phyloP scores from a whole-genome alignment of 106 monocot genomes.

The Amphibolis antarctica region DNA sequence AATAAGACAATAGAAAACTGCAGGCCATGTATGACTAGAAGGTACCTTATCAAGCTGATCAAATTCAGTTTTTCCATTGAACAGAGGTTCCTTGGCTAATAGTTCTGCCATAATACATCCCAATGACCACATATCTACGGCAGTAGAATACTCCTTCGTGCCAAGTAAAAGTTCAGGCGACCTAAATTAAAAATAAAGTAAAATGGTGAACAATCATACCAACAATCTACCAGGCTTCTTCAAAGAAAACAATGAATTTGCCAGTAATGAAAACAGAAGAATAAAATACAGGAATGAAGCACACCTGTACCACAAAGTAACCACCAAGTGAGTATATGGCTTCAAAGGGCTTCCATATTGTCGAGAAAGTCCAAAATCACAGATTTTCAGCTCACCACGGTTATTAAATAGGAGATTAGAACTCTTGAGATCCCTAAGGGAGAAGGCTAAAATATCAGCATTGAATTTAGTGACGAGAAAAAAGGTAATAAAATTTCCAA shows the following conservation, averaged over 20 bases:
- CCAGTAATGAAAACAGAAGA: not conserved
- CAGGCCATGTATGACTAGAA: not conserved
- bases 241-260: not conserved
- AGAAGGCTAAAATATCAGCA: not conserved
- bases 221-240: not conserved
- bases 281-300: not conserved
- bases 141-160: conserved; percentile 79
- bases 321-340: conserved; percentile 81
- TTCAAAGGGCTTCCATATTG: conserved; percentile 87
- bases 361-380: conserved; percentile 89
- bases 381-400: conserved; percentile 81
- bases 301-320: conserved; percentile 95
- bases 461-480: not conserved
- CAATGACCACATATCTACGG: conserved; percentile 88
- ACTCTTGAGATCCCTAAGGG: conserved; percentile 75
- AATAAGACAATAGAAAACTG: not conserved
- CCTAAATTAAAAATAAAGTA: conserved; percentile 23
- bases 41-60: conserved; percentile 84
- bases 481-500: not conserved
- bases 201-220: not conserved
- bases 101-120: conserved; percentile 95
- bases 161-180: conserved; percentile 84
- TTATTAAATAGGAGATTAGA: conserved; percentile 84
- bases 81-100: conserved; percentile 72
- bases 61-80: conserved; percentile 68